Evolutionary conservation across 352 stramenopile species (phyloP), one percentile per base, ranked within the genome.

Genomic region (Pythium graminicola): DNA sequence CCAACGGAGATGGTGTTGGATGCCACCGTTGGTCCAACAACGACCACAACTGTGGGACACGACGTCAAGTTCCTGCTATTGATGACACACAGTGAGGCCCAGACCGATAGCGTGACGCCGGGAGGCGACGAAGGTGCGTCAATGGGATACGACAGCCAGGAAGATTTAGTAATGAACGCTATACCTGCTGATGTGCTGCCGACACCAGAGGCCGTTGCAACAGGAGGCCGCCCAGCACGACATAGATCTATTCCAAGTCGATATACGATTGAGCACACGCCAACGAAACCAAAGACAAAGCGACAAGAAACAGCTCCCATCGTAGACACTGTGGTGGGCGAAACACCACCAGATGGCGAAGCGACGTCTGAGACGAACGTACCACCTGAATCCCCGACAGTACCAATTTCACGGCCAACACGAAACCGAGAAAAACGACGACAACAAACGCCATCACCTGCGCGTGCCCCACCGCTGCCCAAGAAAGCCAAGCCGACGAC

Each of bases 381-480:
- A 10, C 3, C 24, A 20, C 9, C 24, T 35, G 24, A 14, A 6
- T 20, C 14, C 26, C 3, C 27, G 14, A 6, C 27, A 20, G 3
- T 28, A 50, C 43, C 20, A 17, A 6, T 6, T 22, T 19, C 23
- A 26, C 42, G 42, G n/a, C 4, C 22, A 16, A 36, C 47, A n/a
- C n/a, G n/a, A n/a, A n/a, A n/a, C 0, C 49, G 49, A 0, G 49
- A 56, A 38, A 56, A 56, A 16, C 49, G 49, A 33, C 49, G 49
- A 13, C 41, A 13, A 8, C 22, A 10, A 19, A n/a, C 24, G 23
- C 43, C 43, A 16, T 23, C 43, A 4, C 43, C 27, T 10, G 43
- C 26, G 26, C 43, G 22, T 5, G 3, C n/a, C n/a, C n/a, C 43
- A 8, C 35, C 43, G 43, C 26, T n/a, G 3, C 16, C 27, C 10